A percentile compares a stretch with the other conserved stretches of the same genome.
These are phyloP conservation scores for Pyrrhoderma noxium DNA, from an alignment of 1,284 basidiomycete species.

Conservation along the genomic window DNA sequence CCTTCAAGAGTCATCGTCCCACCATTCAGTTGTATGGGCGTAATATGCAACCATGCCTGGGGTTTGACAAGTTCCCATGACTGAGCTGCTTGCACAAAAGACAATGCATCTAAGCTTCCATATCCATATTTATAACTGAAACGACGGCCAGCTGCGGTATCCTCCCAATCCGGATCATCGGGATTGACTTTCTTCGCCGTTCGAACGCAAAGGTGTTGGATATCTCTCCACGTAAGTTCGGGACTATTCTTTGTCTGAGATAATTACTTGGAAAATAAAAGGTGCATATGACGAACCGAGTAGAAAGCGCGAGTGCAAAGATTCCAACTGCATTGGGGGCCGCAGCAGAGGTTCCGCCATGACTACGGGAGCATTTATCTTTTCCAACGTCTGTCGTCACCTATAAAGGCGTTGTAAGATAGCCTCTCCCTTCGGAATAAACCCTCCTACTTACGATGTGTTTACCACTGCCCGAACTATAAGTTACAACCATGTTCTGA, in stretches of 20 bases:
- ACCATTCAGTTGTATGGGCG: slow-evolving; percentile 58
- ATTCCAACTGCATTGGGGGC: slow-evolving; percentile 94
- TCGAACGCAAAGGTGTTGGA: slow-evolving; percentile 85
- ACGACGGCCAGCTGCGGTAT: slow-evolving; percentile 66
- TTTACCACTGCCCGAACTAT: slow-evolving; percentile 92
- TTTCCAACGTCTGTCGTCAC: slow-evolving; percentile 92
- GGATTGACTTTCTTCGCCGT: slow-evolving; percentile 78
- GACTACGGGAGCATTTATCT: slow-evolving; percentile 73
- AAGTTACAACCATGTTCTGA: slow-evolving; percentile 87
- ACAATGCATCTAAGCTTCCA: slow-evolving; percentile 81
- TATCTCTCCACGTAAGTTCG: slow-evolving; percentile 94
- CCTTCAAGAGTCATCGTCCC: slow-evolving; percentile 50
- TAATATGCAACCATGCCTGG: slow-evolving; percentile 83
- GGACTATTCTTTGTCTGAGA: slow-evolving; percentile 43
- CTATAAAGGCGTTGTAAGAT: slow-evolving; percentile 35
- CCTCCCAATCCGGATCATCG: slow-evolving; percentile 93
- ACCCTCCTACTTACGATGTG: slow-evolving; percentile 65
- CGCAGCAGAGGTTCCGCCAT: slow-evolving; percentile 97
- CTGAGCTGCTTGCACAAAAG: slow-evolving; percentile 77
- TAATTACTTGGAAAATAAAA: slow-evolving; percentile 12
- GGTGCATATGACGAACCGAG: slow-evolving; percentile 45
- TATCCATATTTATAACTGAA: slow-evolving; percentile 99
- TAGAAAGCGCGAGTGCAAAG: slow-evolving; percentile 81
- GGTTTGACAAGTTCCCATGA: slow-evolving; percentile 88
- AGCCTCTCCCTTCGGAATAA: neutral